phyloP scores from a whole-genome alignment of 2,329 filamentous ascomycete species.

The Hansfordia pulvinata region DNA sequence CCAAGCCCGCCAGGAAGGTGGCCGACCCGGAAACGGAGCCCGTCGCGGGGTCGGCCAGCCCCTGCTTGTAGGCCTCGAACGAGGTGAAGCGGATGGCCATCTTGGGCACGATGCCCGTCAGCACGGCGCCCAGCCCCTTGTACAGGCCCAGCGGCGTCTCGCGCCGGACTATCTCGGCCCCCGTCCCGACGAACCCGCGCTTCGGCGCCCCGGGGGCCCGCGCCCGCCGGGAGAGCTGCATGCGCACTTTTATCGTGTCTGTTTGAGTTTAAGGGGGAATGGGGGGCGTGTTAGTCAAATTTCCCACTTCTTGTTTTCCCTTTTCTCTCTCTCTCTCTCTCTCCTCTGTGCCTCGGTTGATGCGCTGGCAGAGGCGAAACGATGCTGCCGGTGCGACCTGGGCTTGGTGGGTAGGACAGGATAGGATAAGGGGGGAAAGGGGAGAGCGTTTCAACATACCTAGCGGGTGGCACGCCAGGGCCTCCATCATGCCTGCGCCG shows the following conservation, averaged over 20 bases:
- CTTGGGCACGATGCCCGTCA: constrained; percentile 94
- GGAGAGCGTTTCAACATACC: constrained; percentile 41
- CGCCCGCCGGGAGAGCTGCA: constrained; percentile 89
- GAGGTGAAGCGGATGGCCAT: constrained; percentile 99
- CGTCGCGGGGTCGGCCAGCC: constrained; percentile 55
- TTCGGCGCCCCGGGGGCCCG: constrained; percentile 71
- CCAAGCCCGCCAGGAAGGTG: constrained; percentile 64
- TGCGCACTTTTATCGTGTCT: constrained; percentile 98
- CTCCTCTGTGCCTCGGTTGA: too few relatives aligned
- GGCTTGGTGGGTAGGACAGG: constrained; percentile 2
- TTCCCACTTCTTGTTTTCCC: too few relatives aligned
- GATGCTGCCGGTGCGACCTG: too few relatives aligned
- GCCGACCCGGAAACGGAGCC: constrained; percentile 55
- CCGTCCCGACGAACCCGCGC: constrained; percentile 79
- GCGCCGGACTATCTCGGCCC: constrained; percentile 70
- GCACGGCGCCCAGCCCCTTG: constrained; percentile 93
- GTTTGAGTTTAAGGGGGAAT: not conserved
- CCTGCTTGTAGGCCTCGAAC: constrained; percentile 88
- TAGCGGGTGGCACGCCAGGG: constrained; percentile 85
- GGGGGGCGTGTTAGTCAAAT: constrained; percentile 1
- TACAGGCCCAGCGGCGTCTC: constrained; percentile 91
- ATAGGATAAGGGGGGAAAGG: constrained; percentile 5
- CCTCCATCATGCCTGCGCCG: constrained; percentile 98
- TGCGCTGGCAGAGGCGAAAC: too few relatives aligned
- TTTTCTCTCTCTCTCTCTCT: too few relatives aligned